phyloP scores from a whole-genome alignment of 1,139 yeast species.

The Hyphopichia wangnamkhiaoensis region DNA sequence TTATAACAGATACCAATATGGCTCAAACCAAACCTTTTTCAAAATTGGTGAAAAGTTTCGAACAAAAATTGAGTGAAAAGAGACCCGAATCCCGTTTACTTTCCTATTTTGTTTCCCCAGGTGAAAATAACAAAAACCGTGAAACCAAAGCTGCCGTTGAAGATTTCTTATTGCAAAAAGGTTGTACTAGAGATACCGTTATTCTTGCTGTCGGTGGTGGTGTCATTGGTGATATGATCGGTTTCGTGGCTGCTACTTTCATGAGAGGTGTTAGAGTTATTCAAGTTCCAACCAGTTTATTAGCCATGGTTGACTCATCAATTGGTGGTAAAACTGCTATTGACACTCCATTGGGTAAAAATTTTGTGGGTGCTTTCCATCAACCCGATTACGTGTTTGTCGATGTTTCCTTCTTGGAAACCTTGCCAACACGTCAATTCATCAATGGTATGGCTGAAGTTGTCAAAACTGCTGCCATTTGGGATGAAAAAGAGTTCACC shows the following conservation, averaged over 20 bases:
- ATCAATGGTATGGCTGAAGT: slow-evolving; percentile 99
- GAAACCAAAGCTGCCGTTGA: slow-evolving; percentile 91
- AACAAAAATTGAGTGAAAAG: slow-evolving; percentile 23
- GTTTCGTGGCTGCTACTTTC: slow-evolving; percentile 96
- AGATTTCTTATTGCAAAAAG: slow-evolving; percentile 79
- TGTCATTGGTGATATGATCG: slow-evolving; percentile 98
- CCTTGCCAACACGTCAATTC: slow-evolving; percentile 90
- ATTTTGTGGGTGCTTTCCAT: slow-evolving; percentile 96
- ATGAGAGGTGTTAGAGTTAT: slow-evolving; percentile 97
- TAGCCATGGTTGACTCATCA: slow-evolving; percentile 98
- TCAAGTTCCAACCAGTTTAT: slow-evolving; percentile 90
- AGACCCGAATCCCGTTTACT: slow-evolving; percentile 63
- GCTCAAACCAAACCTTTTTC: slow-evolving; percentile 64
- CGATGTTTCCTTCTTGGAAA: slow-evolving; percentile 83
- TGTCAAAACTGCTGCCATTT: slow-evolving; percentile 96
- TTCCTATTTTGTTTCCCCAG: slow-evolving; percentile 81
- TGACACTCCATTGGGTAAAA: slow-evolving; percentile 96
- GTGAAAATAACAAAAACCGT: slow-evolving; percentile 88
- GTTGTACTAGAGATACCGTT: slow-evolving; percentile 96
- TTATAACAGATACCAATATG: slow-evolving; percentile 85
- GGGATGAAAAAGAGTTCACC: slow-evolving; percentile 88
- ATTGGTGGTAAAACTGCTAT: slow-evolving; percentile 99
- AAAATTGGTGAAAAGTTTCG: slow-evolving; percentile 36
- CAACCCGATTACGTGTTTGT: slow-evolving; percentile 90
- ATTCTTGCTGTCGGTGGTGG: slow-evolving; percentile 98